Evolutionary conservation across 2,329 filamentous ascomycete genomes (phyloP).

Genomic region (Stagonosporopsis rhizophila): DNA sequence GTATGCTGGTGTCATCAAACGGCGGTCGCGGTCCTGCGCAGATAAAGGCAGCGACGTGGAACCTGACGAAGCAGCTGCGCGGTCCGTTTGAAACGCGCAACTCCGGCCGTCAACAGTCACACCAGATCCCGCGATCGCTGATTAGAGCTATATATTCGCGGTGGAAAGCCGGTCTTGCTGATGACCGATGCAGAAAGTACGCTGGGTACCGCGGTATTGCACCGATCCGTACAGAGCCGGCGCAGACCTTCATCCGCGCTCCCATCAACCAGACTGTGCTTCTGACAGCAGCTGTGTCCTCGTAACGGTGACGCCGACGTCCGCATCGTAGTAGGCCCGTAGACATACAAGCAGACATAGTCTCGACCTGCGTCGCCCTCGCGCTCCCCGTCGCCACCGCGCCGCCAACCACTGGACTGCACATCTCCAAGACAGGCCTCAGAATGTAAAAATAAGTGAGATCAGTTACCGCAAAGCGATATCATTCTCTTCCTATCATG

Average conservation of each 20-base stretch:
- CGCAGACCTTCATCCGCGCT: background rate
- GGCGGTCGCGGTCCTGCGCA: slow-evolving; percentile 1
- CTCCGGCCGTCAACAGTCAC: background rate
- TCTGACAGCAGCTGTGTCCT: background rate
- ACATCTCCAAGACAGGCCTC: slow-evolving; percentile 38
- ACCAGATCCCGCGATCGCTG: background rate
- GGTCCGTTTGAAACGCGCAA: background rate
- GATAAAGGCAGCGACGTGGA: background rate
- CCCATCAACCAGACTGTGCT: background rate
- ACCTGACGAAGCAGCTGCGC: background rate
- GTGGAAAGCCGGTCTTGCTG: no score
- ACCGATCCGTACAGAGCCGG: background rate
- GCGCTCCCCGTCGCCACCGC: background rate
- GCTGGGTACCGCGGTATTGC: background rate
- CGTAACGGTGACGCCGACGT: background rate
- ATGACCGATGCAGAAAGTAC: background rate
- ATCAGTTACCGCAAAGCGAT: slow-evolving; percentile 44
- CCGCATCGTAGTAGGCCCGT: background rate
- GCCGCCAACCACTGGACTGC: background rate
- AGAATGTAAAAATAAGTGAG: slow-evolving; percentile 42
- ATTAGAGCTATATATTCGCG: no score
- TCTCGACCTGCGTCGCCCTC: background rate
- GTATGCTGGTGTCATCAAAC: slow-evolving; percentile 11
- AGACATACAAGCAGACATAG: background rate
- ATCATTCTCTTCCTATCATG: slow-evolving; percentile 54